A percentile compares a stretch with the other conserved stretches of the same genome.
Evolutionary conservation across 2,329 filamentous ascomycete species (phyloP).

Genomic region (Dothistroma septosporum): DNA sequence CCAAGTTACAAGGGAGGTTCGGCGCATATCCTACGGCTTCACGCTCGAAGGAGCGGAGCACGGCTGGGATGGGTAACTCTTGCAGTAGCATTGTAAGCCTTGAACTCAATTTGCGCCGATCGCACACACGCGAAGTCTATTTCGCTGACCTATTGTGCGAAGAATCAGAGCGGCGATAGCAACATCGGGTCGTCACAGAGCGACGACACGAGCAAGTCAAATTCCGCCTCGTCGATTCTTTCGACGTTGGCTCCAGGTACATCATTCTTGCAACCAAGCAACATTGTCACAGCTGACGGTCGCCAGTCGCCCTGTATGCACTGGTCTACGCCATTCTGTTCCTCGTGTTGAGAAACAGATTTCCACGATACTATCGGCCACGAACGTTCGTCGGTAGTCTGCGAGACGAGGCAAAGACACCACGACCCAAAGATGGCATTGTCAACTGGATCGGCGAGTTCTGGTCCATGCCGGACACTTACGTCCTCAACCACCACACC

Average conservation of each 20-base stretch:
- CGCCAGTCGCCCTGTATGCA: conserved; percentile 32
- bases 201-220: conserved; percentile 10
- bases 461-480: conserved; percentile 61
- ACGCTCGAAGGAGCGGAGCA: neutral
- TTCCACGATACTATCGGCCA: conserved; percentile 44
- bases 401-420: conserved; percentile 39
- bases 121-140: neutral
- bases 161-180: conserved; percentile 21
- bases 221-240: conserved; percentile 33
- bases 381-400: conserved; percentile 45
- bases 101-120: neutral
- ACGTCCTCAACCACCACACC: conserved; percentile 83
- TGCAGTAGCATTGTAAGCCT: conserved; percentile 8
- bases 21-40: neutral
- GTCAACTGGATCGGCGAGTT: conserved; percentile 47
- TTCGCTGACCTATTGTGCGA: neutral
- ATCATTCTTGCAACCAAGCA: neutral
- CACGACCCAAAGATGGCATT: conserved; percentile 33
- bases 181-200: conserved; percentile 27
- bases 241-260: conserved; percentile 32
- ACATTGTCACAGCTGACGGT: neutral
- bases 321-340: conserved; percentile 37
- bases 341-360: conserved; percentile 40
- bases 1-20: neutral
- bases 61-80: conserved; percentile 8